Evolutionary conservation across 805 yeast species (phyloP), one percentile per base, ranked within the genome.

Genomic region (Yarrowia sp.): DNA sequence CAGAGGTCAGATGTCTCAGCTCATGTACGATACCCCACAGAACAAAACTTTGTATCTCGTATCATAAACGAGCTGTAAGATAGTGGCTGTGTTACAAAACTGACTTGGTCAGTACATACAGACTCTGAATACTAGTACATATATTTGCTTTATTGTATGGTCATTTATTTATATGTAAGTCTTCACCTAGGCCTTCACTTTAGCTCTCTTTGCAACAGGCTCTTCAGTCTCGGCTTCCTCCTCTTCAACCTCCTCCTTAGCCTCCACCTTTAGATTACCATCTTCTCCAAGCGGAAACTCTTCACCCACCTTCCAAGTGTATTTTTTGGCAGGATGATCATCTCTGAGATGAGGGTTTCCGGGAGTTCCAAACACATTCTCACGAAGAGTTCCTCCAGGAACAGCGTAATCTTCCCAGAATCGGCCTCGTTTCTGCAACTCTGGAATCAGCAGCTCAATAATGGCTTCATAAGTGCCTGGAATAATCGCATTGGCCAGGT

Each of bases 391-490:
- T 13, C 73, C 75, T 1, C 68, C 69, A 6, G 73, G 70, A 47
- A 66, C 68, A 1, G 78, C 76, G 68, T 79, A 79, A 55, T 78
- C 80, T 3, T 74, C 70, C 74, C 77, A 73, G 15, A 73, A 73
- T 74, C 71, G 32, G 5, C 79, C 79, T 50, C 79, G 71, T 28
- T 66, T 67, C 66, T 74, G 73, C 41, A 79, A 71, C 58, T 74
- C 80, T 11, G 81, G 81, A 28, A 79, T 68, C 44, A 79, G 65
- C 22, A 67, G 67, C 5, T 78, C 76, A 18, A 78, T 77, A 48
- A 79, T 69, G 14, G 80, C 80, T 65, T 76, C 79, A 53, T 76
- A 74, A 7, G 77, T 68, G 6, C 75, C 78, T 17, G 79, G 80
- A 36, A 73, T 67, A 8, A 77, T 71, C 2, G 81, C 76, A 67